Evolutionary conservation across 2,329 filamentous ascomycete genomes (phyloP).

Genomic region (Byssothecium circinans): DNA sequence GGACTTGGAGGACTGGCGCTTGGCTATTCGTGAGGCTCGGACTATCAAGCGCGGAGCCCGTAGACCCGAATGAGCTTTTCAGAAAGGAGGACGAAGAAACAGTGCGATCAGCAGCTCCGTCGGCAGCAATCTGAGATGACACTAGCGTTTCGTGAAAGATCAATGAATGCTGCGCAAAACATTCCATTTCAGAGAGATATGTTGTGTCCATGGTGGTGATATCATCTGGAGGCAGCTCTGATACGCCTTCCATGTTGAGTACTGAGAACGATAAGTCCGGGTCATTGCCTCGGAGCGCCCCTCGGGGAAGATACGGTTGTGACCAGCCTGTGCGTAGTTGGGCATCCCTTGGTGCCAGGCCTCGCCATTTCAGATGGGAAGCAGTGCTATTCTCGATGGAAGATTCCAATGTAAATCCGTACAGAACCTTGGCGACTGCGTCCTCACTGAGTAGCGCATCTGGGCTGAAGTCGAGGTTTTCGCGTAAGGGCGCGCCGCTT

Average conservation of each 20-base stretch:
- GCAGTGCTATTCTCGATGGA: conserved; percentile 6
- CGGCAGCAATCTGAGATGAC: conserved; percentile 57
- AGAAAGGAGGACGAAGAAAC: conserved; percentile 36
- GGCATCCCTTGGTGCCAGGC: conserved; percentile 13
- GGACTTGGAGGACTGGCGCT: conserved; percentile 15
- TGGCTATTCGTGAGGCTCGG: conserved; percentile 17
- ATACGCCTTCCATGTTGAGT: conserved; percentile 15
- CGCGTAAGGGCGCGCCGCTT: conserved; percentile 62
- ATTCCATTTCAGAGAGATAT: conserved; percentile 21
- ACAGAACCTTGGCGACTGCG: conserved; percentile 48
- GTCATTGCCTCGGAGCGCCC: conserved; percentile 2
- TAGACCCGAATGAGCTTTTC: conserved; percentile 40
- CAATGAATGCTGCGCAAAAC: conserved; percentile 78
- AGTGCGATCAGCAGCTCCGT: conserved; percentile 30
- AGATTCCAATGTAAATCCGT: conserved; percentile 10
- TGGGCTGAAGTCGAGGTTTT: conserved; percentile 58
- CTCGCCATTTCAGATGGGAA: conserved; percentile 34
- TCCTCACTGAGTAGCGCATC: conserved; percentile 55
- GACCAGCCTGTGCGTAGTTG: conserved; percentile 36
- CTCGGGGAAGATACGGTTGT: conserved; percentile 30
- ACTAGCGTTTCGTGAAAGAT: conserved; percentile 66
- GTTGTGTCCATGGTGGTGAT: conserved; percentile 30
- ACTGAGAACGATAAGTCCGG: conserved; percentile 18
- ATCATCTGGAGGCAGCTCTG: conserved; percentile 18
- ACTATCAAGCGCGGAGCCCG: conserved; percentile 26